These are phyloP conservation scores for Tuber borchii DNA, from an alignment of 495 filamentous ascomycete genomes.

Conservation along the genomic window DNA sequence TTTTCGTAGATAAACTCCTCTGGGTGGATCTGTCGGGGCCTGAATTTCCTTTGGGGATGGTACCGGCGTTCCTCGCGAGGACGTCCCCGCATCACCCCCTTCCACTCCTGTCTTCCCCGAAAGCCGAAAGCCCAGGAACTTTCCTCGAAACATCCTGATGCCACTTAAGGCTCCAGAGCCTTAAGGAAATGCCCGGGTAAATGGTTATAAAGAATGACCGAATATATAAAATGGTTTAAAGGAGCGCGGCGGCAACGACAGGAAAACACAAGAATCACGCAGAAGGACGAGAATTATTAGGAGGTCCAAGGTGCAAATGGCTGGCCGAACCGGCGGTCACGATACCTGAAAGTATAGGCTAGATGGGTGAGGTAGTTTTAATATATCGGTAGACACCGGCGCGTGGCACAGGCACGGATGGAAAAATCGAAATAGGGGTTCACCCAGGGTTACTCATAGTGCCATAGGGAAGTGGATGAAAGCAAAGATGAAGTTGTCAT, in stretches of 20 bases:
- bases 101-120: background rate
- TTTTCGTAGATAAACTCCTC: conserved; percentile 13
- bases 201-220: background rate
- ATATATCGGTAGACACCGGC: background rate
- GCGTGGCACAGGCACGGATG: background rate
- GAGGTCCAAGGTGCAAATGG: background rate
- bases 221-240: background rate
- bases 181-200: background rate
- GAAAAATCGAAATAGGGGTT: background rate
- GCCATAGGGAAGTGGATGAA: background rate
- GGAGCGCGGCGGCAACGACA: background rate
- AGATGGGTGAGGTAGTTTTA: background rate
- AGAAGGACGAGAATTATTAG: background rate
- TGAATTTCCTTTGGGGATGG: background rate
- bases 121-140: background rate
- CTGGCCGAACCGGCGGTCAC: background rate
- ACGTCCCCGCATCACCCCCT: background rate
- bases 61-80: background rate
- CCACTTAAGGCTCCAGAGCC: background rate
- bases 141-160: background rate
- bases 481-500: background rate
- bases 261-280: no score
- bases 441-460: background rate
- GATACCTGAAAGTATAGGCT: background rate
- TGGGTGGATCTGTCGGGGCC: conserved; percentile 1